phyloP scores from a whole-genome alignment of 2,329 filamentous ascomycete species.

The Trichophyton mentagrophytes region DNA sequence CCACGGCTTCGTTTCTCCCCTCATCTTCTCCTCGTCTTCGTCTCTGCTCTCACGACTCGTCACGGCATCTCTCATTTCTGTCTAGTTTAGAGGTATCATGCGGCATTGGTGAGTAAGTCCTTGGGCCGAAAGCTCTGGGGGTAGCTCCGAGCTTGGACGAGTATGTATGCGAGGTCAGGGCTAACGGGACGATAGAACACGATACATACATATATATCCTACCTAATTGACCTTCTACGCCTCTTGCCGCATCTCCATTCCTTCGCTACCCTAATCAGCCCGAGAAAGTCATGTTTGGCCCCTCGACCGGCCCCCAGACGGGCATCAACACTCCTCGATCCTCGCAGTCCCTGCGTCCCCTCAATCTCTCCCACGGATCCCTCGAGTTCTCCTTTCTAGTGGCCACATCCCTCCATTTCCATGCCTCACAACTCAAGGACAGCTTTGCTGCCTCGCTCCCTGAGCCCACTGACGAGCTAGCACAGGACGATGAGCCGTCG shows the following conservation, averaged over 20 bases:
- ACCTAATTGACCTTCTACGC: neutral
- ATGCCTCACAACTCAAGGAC: slow-evolving; percentile 87
- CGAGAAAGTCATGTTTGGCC: slow-evolving; percentile 57
- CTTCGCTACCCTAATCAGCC: neutral
- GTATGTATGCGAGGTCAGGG: neutral
- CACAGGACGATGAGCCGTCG: slow-evolving; percentile 97
- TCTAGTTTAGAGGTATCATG: neutral
- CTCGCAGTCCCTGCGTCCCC: slow-evolving; percentile 77
- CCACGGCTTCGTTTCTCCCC: neutral
- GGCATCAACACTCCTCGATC: slow-evolving; percentile 94
- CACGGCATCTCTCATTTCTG: neutral
- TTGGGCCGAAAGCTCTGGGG: neutral
- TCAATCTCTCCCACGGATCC: slow-evolving; percentile 81
- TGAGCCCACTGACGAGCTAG: slow-evolving; percentile 86
- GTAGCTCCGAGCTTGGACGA: neutral
- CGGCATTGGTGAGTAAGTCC: slow-evolving; percentile 5
- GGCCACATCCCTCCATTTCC: slow-evolving; percentile 89
- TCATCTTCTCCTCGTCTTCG: neutral
- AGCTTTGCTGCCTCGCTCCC: slow-evolving; percentile 76
- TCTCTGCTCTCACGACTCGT: neutral
- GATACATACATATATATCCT: neutral
- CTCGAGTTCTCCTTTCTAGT: slow-evolving; percentile 95
- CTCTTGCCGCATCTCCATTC: neutral
- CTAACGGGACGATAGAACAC: neutral
- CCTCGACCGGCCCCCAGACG: slow-evolving; percentile 67